Conservation (phyloP, 257 asterid genomes). For the Schizonepeta tenuifolia region DNA sequence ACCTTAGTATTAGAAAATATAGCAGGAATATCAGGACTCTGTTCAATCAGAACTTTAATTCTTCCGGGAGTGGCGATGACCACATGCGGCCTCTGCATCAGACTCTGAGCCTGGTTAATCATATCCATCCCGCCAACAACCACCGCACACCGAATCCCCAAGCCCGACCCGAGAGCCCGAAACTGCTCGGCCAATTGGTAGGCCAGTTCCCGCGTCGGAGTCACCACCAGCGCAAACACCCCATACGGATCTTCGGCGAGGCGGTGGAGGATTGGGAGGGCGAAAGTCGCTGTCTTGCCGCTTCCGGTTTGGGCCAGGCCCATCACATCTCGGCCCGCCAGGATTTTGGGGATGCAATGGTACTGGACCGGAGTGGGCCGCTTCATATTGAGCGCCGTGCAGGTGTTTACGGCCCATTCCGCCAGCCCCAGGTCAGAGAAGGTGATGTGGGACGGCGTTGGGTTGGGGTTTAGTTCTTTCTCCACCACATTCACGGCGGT, state of each 20-base stretch:
- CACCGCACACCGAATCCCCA: conserved; percentile 75
- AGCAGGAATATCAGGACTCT: conserved; percentile 77
- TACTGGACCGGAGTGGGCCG: conserved; percentile 88
- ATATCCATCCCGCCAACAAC: conserved; percentile 96
- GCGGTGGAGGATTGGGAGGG: conserved; percentile 81
- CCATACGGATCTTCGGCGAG: conserved; percentile 83
- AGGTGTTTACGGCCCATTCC: conserved; percentile 77
- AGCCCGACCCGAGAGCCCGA: conserved; percentile 78
- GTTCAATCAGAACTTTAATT: conserved; percentile 81
- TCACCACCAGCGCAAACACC: conserved; percentile 82
- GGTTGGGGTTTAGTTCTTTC: conserved; percentile 61
- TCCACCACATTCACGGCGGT: conserved; percentile 36
- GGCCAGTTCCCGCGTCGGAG: conserved; percentile 95
- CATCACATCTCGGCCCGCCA: conserved; percentile 81
- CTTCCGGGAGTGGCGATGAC: conserved; percentile 97
- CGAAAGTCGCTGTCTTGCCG: conserved; percentile 95
- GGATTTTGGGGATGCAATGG: conserved; percentile 89
- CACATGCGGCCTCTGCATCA: conserved; percentile 80
- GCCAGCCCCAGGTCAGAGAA: conserved; percentile 86
- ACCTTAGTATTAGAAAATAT: conserved; percentile 86
- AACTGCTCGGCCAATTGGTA: conserved; percentile 94
- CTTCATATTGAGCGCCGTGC: conserved; percentile 90
- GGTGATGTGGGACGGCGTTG: conserved; percentile 56
- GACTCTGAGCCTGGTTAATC: conserved; percentile 68
- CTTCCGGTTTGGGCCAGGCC: conserved; percentile 96